These are phyloP conservation scores for Urtica urens DNA, from an alignment of 306 rosid genomes.

Conservation along the genomic window DNA sequence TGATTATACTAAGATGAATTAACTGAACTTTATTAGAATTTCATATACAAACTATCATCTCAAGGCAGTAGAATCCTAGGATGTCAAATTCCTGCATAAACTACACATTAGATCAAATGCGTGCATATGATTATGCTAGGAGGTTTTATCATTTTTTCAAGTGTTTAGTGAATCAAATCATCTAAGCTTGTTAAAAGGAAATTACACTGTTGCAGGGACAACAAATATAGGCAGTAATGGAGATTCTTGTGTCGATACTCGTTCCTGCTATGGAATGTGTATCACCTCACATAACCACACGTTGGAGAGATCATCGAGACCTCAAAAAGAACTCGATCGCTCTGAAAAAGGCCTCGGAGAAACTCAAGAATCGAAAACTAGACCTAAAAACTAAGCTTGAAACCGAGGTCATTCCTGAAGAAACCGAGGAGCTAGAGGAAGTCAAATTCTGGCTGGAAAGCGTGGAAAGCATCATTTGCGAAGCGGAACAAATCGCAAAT, in stretches of 20 bases:
- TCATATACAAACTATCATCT: too few species aligned
- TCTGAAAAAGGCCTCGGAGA: neutral
- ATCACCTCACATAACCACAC: neutral
- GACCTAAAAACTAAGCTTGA: slow-evolving; percentile 5
- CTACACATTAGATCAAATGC: too few species aligned
- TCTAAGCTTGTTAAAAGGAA: too few species aligned
- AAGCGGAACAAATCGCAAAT: neutral
- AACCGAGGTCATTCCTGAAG: neutral
- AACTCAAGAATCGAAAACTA: neutral
- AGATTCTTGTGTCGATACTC: slow-evolving; percentile 2
- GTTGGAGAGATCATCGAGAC: slow-evolving; percentile 5
- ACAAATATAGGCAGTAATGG: too few species aligned
- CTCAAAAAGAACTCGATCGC: neutral
- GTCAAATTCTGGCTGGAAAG: slow-evolving; percentile 8
- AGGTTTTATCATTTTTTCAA: too few species aligned
- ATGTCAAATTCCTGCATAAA: too few species aligned
- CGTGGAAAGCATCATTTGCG: neutral
- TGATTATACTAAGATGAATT: too few species aligned
- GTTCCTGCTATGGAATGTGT: neutral
- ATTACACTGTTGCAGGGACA: slow-evolving; percentile 1
- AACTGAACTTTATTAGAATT: too few species aligned
- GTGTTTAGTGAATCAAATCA: too few species aligned
- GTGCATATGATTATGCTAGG: too few species aligned
- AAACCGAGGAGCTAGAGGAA: neutral
- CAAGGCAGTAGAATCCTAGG: too few species aligned